These are phyloP conservation scores for Crucibulum laeve DNA, from an alignment of 768 basidiomycete species.

Conservation along the genomic window DNA sequence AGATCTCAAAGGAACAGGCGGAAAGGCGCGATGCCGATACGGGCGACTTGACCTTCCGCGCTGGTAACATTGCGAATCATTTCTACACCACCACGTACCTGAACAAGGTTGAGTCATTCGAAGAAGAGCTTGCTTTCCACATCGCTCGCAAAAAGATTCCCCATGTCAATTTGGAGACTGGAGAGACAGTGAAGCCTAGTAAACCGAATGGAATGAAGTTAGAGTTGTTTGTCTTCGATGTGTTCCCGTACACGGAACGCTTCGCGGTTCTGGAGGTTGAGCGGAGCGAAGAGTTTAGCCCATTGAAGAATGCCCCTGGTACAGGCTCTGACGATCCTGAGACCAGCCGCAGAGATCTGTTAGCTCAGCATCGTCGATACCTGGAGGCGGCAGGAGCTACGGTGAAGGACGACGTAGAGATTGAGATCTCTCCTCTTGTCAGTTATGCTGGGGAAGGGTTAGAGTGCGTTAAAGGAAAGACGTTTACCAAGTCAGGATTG, in stretches of 20 bases:
- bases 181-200: conserved; percentile 68
- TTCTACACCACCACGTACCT: conserved; percentile 92
- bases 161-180: conserved; percentile 66
- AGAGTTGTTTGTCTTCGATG: conserved; percentile 98
- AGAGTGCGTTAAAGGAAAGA: conserved; percentile 71
- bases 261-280: conserved; percentile 89
- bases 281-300: conserved; percentile 89
- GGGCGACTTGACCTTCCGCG: conserved; percentile 84
- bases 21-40: conserved; percentile 64
- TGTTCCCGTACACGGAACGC: conserved; percentile 84
- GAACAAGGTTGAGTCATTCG: conserved; percentile 72
- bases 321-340: conserved; percentile 86
- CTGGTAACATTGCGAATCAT: conserved; percentile 97
- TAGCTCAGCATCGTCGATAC: conserved; percentile 85
- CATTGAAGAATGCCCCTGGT: conserved; percentile 95
- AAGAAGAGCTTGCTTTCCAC: conserved; percentile 90
- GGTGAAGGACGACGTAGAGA: conserved; percentile 70
- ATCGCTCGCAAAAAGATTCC: conserved; percentile 98
- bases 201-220: conserved; percentile 99
- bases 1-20: conserved; percentile 86
- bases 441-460: conserved; percentile 93
- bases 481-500: conserved; percentile 69
- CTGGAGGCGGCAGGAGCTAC: conserved; percentile 73
- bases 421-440: conserved; percentile 87
- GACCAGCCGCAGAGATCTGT: conserved; percentile 85